Conservation (phyloP, 2,329 filamentous ascomycete genomes). For the Tricladium varicosporioides region DNA sequence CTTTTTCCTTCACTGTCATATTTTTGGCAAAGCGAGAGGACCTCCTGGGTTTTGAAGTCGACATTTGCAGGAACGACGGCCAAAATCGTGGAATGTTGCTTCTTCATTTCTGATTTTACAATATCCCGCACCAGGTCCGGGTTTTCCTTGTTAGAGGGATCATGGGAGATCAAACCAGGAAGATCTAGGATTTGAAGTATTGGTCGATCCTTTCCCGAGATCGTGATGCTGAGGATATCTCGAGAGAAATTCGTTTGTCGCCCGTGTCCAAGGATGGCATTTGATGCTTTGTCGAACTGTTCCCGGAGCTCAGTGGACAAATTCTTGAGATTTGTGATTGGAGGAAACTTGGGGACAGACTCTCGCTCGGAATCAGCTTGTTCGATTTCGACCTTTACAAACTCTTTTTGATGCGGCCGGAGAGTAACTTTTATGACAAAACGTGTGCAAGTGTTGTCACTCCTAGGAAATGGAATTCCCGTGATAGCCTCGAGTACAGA, state of each 20-base stretch:
- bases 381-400: conserved; percentile 14
- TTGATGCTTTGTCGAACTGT: neutral
- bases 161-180: conserved; percentile 42
- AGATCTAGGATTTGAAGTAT: conserved; percentile 48
- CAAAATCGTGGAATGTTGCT: conserved; percentile 43
- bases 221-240: conserved; percentile 1
- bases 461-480: conserved; percentile 37
- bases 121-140: conserved; percentile 32
- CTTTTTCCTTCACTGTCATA: conserved; percentile 21
- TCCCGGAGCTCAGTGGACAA: neutral
- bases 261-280: conserved; percentile 23
- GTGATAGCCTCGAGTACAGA: conserved; percentile 35
- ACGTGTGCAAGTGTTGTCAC: conserved; percentile 38
- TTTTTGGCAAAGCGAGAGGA: conserved; percentile 45
- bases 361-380: conserved; percentile 19
- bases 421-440: conserved; percentile 41
- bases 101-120: conserved; percentile 38
- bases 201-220: conserved; percentile 8
- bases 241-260: conserved; percentile 12
- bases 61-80: conserved; percentile 42
- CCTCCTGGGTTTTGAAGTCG: conserved; percentile 39
- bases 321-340: neutral
- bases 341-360: neutral
- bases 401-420: conserved; percentile 24
- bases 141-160: conserved; percentile 29